Percentiles rank a stretch among this genome's conserved stretches.
Conservation (phyloP, 179 eudicot species). For the Silene coronaria region DNA sequence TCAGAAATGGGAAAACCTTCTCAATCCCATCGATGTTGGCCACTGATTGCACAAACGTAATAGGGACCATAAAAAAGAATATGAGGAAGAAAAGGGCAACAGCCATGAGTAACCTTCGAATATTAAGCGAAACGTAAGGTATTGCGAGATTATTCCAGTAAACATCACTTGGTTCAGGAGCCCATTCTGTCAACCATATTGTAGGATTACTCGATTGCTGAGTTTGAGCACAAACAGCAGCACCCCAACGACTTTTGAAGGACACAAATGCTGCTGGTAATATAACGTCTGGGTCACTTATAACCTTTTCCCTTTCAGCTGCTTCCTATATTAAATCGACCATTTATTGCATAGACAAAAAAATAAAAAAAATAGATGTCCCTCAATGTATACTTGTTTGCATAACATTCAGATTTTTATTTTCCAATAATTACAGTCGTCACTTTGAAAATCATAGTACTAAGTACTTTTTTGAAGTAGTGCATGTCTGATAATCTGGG, state of each 20-base stretch:
- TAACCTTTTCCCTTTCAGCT: conserved; percentile 59
- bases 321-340: conserved; percentile 44
- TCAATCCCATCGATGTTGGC: conserved; percentile 84
- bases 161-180: conserved; percentile 88
- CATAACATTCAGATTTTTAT: background rate
- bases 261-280: conserved; percentile 95
- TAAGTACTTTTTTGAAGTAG: background rate
- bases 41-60: conserved; percentile 76
- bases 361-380: background rate
- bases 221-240: conserved; percentile 98
- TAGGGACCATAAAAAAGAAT: conserved; percentile 88
- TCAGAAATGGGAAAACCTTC: conserved; percentile 75
- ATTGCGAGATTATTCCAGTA: conserved; percentile 84
- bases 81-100: conserved; percentile 71
- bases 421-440: background rate
- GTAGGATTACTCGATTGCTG: conserved; percentile 81
- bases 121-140: conserved; percentile 60
- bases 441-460: background rate
- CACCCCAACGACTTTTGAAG: conserved; percentile 85
- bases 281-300: conserved; percentile 61
- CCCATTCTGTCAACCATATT: conserved; percentile 87
- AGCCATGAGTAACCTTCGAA: conserved; percentile 66
- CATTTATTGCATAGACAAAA: background rate
- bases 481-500: background rate
- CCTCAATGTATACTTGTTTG: background rate